phyloP scores from a whole-genome alignment of 108 stramenopile species.

The Nitzschia inconspicua region DNA sequence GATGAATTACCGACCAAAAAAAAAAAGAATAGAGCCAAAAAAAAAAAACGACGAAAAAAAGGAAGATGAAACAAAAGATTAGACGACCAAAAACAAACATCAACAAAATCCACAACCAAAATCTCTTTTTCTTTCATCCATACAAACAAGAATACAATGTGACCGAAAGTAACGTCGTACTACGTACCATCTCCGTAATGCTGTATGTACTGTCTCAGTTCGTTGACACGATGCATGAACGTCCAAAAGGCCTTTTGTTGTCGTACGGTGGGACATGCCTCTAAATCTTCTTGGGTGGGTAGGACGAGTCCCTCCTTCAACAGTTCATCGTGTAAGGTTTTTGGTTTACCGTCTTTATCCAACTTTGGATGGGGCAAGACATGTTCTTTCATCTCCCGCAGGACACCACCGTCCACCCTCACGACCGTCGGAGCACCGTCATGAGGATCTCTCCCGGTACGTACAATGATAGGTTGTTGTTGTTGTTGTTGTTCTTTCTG shows the following conservation, averaged over 20 bases:
- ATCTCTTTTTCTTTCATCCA: background rate
- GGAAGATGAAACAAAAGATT: background rate
- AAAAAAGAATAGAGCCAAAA: background rate
- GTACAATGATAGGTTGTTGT: no score
- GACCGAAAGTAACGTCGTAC: background rate
- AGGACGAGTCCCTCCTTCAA: background rate
- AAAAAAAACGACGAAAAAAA: background rate
- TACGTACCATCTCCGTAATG: constrained; percentile 43
- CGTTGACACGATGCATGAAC: constrained; percentile 42
- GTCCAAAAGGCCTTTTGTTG: constrained; percentile 25
- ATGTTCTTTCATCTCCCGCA: no score
- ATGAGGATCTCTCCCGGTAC: no score
- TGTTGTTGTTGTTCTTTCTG: no score
- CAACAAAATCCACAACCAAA: background rate
- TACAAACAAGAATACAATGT: background rate
- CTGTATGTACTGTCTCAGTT: constrained; percentile 30
- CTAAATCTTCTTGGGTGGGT: constrained; percentile 17
- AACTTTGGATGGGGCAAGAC: no score
- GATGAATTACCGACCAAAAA: background rate
- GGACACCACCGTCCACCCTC: no score
- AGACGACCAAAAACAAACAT: background rate
- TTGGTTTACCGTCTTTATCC: no score
- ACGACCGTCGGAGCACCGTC: no score
- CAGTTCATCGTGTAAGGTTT: no score
- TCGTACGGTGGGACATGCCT: constrained; percentile 16